Percentiles rank a stretch among this genome's conserved stretches.
Evolutionary conservation across 768 basidiomycete genomes (phyloP).

Genomic region (Leccinum broughii): DNA sequence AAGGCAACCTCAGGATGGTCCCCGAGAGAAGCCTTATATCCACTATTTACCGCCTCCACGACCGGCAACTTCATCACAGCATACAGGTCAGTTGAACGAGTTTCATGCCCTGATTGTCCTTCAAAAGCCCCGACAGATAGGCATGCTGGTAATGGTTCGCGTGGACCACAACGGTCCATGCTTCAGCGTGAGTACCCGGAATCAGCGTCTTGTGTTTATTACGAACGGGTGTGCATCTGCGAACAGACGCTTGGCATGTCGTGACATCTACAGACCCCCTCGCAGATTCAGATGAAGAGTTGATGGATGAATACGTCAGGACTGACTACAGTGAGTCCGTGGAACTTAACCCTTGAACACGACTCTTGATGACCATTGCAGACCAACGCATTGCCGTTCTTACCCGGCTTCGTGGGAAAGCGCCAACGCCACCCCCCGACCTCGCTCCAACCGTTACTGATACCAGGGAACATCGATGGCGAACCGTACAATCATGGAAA

Average conservation of each 20-base stretch:
- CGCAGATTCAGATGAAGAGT: constrained; percentile 72
- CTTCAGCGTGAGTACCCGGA: constrained; percentile 40
- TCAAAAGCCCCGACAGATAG: constrained; percentile 21
- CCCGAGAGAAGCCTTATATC: constrained; percentile 35
- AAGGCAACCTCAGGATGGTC: constrained; percentile 25
- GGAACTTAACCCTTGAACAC: neutral
- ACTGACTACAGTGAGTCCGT: constrained; percentile 61
- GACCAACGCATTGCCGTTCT: constrained; percentile 55
- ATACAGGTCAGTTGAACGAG: constrained; percentile 22
- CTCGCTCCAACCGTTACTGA: constrained; percentile 13
- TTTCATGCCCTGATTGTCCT: neutral
- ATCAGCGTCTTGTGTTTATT: neutral
- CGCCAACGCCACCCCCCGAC: constrained; percentile 47
- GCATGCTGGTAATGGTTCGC: constrained; percentile 11
- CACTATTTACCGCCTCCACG: constrained; percentile 35
- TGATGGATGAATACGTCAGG: constrained; percentile 59
- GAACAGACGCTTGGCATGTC: constrained; percentile 72
- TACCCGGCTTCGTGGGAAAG: constrained; percentile 49
- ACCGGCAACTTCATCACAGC: constrained; percentile 15
- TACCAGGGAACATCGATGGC: constrained; percentile 37
- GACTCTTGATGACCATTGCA: constrained; percentile 22
- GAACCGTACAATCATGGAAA: constrained; percentile 40
- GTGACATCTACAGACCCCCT: constrained; percentile 64
- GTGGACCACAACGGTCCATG: constrained; percentile 42
- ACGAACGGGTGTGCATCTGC: neutral